phyloP scores from a whole-genome alignment of 2,329 filamentous ascomycete genomes.

The Monosporascus sp. region DNA sequence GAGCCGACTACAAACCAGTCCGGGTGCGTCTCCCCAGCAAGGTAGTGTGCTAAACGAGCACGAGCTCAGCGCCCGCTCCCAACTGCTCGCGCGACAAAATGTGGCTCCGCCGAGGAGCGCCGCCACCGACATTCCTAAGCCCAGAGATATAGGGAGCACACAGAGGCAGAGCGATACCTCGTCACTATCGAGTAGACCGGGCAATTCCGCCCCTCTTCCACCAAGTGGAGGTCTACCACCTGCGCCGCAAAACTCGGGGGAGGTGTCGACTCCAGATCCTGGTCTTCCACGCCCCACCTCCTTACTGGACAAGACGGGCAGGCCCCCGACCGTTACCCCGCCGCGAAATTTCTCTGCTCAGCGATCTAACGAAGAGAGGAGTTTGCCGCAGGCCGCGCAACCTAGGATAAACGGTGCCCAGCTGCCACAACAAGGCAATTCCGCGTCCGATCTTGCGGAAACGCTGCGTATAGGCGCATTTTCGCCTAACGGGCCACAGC shows the following conservation, averaged over 20 bases:
- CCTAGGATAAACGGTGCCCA: background rate
- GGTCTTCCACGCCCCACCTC: too few relatives aligned
- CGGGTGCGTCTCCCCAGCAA: background rate
- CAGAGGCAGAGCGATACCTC: slow-evolving; percentile 4
- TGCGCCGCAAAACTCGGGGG: too few relatives aligned
- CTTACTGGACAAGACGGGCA: too few relatives aligned
- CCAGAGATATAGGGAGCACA: slow-evolving; percentile 12
- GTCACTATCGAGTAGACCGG: too few relatives aligned
- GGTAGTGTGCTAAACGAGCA: slow-evolving; percentile 10
- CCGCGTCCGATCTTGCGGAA: too few relatives aligned
- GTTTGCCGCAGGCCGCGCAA: too few relatives aligned
- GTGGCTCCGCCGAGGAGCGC: slow-evolving; percentile 1
- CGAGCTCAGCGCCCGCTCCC: slow-evolving; percentile 15
- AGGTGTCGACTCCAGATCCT: too few relatives aligned
- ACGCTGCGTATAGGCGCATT: background rate
- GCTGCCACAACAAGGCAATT: background rate
- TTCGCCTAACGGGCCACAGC: background rate
- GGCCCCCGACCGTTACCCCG: too few relatives aligned
- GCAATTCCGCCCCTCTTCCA: too few relatives aligned
- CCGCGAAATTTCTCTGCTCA: too few relatives aligned
- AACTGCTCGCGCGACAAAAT: slow-evolving; percentile 14
- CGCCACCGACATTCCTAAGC: background rate
- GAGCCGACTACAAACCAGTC: background rate
- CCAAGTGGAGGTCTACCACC: too few relatives aligned
- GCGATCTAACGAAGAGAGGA: too few relatives aligned